phyloP scores from a whole-genome alignment of 2,329 filamentous ascomycete species.

The Sporothrix schenckii region DNA sequence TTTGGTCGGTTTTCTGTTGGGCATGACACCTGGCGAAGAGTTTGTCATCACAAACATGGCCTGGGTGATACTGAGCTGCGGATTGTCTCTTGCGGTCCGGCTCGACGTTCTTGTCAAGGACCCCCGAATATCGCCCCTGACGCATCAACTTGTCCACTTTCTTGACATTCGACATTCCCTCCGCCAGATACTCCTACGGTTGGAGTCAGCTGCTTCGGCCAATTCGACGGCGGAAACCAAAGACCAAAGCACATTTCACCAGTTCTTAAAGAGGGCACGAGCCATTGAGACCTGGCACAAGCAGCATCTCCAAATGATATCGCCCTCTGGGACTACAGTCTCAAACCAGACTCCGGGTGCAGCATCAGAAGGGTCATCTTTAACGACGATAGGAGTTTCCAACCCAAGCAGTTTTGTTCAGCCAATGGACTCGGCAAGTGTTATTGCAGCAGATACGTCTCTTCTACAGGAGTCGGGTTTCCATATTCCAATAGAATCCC shows the following conservation, averaged over 20 bases:
- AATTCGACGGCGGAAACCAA: not conserved
- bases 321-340: no score
- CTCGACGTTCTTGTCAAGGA: conserved; percentile 25
- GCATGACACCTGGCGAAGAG: conserved; percentile 27
- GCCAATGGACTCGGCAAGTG: no score
- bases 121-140: not conserved
- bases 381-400: no score
- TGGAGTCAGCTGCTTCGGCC: not conserved
- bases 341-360: no score
- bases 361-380: no score
- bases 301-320: not conserved
- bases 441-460: no score
- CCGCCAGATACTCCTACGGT: not conserved
- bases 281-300: conserved; percentile 2
- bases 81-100: conserved; percentile 22
- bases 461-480: no score
- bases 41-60: conserved; percentile 28
- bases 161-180: not conserved
- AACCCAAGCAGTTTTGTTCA: no score
- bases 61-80: conserved; percentile 26
- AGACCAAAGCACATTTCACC: not conserved
- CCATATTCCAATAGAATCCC: not conserved
- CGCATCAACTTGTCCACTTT: conserved; percentile 14
- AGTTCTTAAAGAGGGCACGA: not conserved
- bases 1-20: conserved; percentile 21